Conservation (phyloP, 2,329 filamentous ascomycete genomes). For the Pleomassaria siparia region DNA sequence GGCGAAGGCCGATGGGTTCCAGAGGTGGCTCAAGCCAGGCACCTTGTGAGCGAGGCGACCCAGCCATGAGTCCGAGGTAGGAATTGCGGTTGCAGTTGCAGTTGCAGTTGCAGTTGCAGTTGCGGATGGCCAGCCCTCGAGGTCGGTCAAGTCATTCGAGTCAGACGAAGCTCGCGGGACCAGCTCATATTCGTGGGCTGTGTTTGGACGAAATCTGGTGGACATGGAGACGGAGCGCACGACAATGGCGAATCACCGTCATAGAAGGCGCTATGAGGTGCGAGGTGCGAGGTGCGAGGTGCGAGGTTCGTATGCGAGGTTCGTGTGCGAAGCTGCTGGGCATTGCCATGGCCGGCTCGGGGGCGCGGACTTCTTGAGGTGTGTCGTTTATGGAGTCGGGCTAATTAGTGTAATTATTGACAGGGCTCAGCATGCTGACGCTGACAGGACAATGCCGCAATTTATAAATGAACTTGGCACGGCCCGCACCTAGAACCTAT, state of each 20-base stretch:
- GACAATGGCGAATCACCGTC: neutral
- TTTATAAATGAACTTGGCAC: too few relatives aligned
- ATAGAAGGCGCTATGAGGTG: too few relatives aligned
- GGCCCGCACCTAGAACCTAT: too few relatives aligned
- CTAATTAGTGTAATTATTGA: too few relatives aligned
- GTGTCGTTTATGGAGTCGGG: neutral
- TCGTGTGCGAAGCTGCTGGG: neutral
- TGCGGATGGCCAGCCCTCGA: too few relatives aligned
- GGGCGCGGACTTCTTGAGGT: neutral
- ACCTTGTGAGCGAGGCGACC: conserved; percentile 18
- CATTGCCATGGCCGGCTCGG: neutral
- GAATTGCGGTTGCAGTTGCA: too few relatives aligned
- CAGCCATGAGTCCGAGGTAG: conserved; percentile 37
- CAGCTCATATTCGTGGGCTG: conserved; percentile 36
- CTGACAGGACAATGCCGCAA: too few relatives aligned
- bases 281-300: too few relatives aligned
- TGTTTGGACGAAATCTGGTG: conserved; percentile 12
- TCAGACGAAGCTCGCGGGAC: conserved; percentile 34
- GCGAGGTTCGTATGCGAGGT: neutral
- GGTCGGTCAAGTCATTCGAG: conserved; percentile 17
- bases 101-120: too few relatives aligned
- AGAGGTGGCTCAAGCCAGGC: conserved; percentile 28
- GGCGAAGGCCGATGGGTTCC: conserved; percentile 31
- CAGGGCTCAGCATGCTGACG: too few relatives aligned
- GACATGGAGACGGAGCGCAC: conserved; percentile 12